Conservation (phyloP, 345 rosid species). For the Syzygium oleosum region DNA sequence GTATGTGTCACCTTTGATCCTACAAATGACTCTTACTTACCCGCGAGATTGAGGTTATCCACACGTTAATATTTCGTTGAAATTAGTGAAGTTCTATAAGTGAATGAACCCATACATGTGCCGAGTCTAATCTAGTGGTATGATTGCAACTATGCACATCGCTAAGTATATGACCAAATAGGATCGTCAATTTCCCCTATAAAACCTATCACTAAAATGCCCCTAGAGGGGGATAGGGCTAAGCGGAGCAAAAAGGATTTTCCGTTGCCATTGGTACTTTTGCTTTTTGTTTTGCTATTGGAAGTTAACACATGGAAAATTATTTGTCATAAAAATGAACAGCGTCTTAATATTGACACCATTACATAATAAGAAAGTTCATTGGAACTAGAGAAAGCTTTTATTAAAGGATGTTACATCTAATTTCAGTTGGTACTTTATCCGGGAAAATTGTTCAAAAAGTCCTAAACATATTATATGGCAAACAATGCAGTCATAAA, state of each 20-base stretch:
- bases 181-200: neutral
- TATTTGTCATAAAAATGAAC: neutral
- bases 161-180: neutral
- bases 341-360: neutral
- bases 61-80: neutral
- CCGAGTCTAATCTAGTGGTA: neutral
- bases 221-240: neutral
- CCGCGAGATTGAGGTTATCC: neutral
- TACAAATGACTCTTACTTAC: neutral
- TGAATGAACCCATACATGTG: neutral
- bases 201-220: neutral
- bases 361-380: neutral
- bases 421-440: neutral
- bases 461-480: neutral
- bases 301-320: neutral
- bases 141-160: neutral
- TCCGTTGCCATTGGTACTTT: neutral
- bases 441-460: neutral
- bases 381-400: neutral
- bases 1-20: neutral
- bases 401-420: neutral
- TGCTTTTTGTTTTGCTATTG: neutral
- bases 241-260: neutral
- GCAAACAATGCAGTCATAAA: accelerated
- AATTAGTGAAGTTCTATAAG: neutral